Conservation (phyloP, 192 early-diverging fungal genomes). For the Kickxella alabastrina region DNA sequence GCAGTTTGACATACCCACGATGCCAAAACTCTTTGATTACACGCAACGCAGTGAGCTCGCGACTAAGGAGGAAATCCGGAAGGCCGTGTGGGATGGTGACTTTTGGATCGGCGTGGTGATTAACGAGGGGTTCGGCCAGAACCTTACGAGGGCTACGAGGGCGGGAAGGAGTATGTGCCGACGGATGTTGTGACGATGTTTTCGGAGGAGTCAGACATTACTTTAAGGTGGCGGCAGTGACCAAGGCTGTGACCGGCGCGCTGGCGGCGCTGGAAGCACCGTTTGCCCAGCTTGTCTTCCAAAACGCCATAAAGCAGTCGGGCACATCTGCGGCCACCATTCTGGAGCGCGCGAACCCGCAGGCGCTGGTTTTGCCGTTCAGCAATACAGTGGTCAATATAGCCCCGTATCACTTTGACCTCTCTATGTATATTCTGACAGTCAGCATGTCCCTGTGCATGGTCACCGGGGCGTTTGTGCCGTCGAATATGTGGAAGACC, state of each 20-base stretch:
- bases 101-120: slow-evolving; percentile 37
- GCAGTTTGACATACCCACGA: slow-evolving; percentile 8
- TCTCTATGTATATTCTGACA: slow-evolving; percentile 44
- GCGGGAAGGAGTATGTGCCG: slow-evolving; percentile 29
- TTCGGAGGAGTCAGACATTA: slow-evolving; percentile 46
- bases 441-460: slow-evolving; percentile 45
- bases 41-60: slow-evolving; percentile 9
- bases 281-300: slow-evolving; percentile 29
- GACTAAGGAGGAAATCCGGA: slow-evolving; percentile 7
- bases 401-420: slow-evolving; percentile 45
- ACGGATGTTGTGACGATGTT: slow-evolving; percentile 21
- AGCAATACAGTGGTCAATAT: slow-evolving; percentile 38
- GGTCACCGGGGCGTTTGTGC: slow-evolving; percentile 45
- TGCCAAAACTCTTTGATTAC: slow-evolving; percentile 15
- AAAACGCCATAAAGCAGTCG: not conserved
- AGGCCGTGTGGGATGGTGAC: slow-evolving; percentile 41
- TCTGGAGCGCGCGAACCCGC: slow-evolving; percentile 24
- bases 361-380: slow-evolving; percentile 36
- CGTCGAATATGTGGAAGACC: slow-evolving; percentile 53
- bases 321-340: slow-evolving; percentile 4
- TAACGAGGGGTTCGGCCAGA: slow-evolving; percentile 42
- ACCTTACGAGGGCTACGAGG: slow-evolving; percentile 15
- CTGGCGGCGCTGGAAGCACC: slow-evolving; percentile 18
- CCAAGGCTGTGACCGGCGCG: slow-evolving; percentile 7
- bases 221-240: slow-evolving; percentile 23